Conservation (phyloP, 805 yeast species). For the Schizosaccharomyces japonicus region DNA sequence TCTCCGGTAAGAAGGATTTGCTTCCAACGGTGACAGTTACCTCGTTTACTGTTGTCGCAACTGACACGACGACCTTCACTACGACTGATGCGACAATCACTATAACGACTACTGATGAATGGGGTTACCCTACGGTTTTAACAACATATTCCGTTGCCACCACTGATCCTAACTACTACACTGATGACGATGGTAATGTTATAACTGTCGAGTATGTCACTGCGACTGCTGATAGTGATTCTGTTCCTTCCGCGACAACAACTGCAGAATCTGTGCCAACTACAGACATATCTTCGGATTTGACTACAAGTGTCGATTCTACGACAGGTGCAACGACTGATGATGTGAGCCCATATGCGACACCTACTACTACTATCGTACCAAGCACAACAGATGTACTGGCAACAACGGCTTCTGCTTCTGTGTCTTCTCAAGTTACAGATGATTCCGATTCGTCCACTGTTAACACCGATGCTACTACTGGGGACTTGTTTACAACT, state of each 20-base stretch:
- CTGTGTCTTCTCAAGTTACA: too few relatives aligned
- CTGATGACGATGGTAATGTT: too few relatives aligned
- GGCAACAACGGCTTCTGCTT: too few relatives aligned
- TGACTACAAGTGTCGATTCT: neutral
- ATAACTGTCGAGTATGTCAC: too few relatives aligned
- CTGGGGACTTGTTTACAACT: too few relatives aligned
- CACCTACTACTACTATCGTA: too few relatives aligned
- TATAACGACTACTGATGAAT: neutral
- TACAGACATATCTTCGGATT: neutral
- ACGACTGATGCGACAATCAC: constrained; percentile 1
- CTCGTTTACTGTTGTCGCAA: neutral
- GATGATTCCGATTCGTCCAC: too few relatives aligned
- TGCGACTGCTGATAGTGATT: neutral
- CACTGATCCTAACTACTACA: neutral
- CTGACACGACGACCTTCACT: neutral
- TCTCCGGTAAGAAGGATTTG: too few relatives aligned
- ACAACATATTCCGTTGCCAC: neutral
- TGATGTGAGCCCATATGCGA: too few relatives aligned
- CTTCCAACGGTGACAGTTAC: neutral
- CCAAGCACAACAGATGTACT: too few relatives aligned
- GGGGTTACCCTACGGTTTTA: neutral
- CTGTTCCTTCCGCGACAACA: neutral
- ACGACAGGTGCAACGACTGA: too few relatives aligned
- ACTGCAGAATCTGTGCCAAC: neutral
- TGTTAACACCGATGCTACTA: too few relatives aligned